phyloP scores from a whole-genome alignment of 495 filamentous ascomycete genomes.

The Podospora didyma region DNA sequence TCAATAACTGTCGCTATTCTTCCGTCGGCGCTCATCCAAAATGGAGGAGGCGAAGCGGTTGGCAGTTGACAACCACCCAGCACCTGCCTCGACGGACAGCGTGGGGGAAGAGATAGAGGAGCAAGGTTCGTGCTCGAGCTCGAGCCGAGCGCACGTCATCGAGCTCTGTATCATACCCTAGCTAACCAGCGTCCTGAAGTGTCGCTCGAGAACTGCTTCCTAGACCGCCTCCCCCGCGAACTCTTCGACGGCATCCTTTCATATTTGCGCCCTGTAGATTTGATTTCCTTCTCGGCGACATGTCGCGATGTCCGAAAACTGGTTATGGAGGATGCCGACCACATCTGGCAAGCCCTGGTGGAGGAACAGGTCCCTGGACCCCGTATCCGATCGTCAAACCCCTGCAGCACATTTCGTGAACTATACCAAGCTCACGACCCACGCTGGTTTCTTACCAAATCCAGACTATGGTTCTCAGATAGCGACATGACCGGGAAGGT shows the following conservation, averaged over 20 bases:
- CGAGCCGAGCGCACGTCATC: too few species aligned
- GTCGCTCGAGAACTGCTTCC: neutral
- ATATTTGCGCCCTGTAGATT: slow-evolving; percentile 55
- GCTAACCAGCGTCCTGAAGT: too few species aligned
- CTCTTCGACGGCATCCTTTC: slow-evolving; percentile 58
- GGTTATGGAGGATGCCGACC: slow-evolving; percentile 43
- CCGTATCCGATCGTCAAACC: slow-evolving; percentile 49
- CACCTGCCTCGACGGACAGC: too few species aligned
- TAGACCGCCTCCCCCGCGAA: slow-evolving; percentile 58
- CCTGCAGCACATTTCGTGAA: slow-evolving; percentile 57
- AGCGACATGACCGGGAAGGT: slow-evolving; percentile 62
- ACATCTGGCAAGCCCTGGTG: slow-evolving; percentile 60
- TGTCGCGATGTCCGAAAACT: slow-evolving; percentile 52
- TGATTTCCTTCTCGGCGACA: slow-evolving; percentile 50
- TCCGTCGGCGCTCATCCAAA: too few species aligned
- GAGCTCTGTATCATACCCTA: too few species aligned
- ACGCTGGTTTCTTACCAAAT: slow-evolving; percentile 75
- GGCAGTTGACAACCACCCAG: too few species aligned
- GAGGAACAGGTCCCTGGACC: slow-evolving; percentile 57
- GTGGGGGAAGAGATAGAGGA: too few species aligned
- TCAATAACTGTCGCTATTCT: too few species aligned
- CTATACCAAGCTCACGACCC: slow-evolving; percentile 73
- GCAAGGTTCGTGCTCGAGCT: neutral
- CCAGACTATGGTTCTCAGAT: slow-evolving; percentile 86
- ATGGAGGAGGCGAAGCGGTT: too few species aligned